Conservation (phyloP, 495 filamentous ascomycete genomes). For the Lasiosphaeria ovina region DNA sequence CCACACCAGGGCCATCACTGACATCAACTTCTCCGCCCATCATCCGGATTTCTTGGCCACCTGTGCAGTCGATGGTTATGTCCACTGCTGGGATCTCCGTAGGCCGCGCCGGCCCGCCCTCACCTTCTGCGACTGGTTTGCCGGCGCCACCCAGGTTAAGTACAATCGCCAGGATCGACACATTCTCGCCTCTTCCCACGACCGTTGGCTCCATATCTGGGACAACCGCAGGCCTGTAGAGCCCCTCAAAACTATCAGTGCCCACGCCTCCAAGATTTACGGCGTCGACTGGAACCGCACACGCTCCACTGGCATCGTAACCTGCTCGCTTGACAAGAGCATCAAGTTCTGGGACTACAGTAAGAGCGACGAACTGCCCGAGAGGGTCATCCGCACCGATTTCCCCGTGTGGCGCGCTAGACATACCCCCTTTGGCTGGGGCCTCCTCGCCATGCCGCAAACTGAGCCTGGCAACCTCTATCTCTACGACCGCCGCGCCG, state of each 20-base stretch:
- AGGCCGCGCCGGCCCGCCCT: slow-evolving; percentile 69
- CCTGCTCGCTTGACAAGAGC: slow-evolving; percentile 87
- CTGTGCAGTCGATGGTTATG: slow-evolving; percentile 88
- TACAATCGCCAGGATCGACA: slow-evolving; percentile 85
- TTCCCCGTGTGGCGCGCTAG: slow-evolving; percentile 91
- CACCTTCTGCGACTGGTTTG: slow-evolving; percentile 91
- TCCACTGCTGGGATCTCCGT: slow-evolving; percentile 91
- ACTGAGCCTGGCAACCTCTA: slow-evolving; percentile 80
- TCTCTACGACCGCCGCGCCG: slow-evolving; percentile 71
- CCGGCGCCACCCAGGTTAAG: slow-evolving; percentile 93
- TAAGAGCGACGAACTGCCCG: slow-evolving; percentile 59
- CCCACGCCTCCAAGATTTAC: slow-evolving; percentile 95
- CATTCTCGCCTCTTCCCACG: slow-evolving; percentile 86
- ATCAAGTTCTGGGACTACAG: slow-evolving; percentile 93
- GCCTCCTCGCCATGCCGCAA: slow-evolving; percentile 88
- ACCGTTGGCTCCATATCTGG: slow-evolving; percentile 84
- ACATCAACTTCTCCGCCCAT: slow-evolving; percentile 95
- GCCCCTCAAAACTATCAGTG: slow-evolving; percentile 78
- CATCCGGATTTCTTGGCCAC: slow-evolving; percentile 87
- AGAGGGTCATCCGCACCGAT: slow-evolving; percentile 71
- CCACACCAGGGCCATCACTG: slow-evolving; percentile 87
- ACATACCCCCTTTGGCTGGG: slow-evolving; percentile 90
- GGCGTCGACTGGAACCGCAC: slow-evolving; percentile 92
- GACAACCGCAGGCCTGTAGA: slow-evolving; percentile 78
- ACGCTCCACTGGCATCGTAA: slow-evolving; percentile 65